phyloP scores from a whole-genome alignment of 2,329 filamentous ascomycete genomes.

The Cytospora mali region DNA sequence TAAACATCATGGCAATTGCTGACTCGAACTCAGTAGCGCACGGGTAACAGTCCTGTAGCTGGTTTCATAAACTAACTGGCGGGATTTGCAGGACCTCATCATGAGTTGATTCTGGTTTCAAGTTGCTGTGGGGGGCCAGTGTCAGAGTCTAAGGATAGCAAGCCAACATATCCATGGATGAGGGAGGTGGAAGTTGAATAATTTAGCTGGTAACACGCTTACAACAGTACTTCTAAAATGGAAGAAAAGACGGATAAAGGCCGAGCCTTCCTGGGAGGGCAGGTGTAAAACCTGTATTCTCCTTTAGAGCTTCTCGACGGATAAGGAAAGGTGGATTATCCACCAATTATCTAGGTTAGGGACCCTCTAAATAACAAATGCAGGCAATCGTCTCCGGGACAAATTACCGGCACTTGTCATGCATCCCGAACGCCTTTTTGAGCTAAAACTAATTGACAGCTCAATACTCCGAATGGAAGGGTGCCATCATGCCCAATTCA shows the following conservation, averaged over 20 bases:
- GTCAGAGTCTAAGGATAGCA: not conserved
- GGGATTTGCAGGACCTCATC: not conserved
- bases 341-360: not conserved
- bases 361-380: not conserved
- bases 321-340: not conserved
- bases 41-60: no score
- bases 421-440: not conserved
- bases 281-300: not conserved
- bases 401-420: not conserved
- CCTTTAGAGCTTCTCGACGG: not conserved
- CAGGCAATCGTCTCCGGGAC: not conserved
- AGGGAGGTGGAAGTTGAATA: not conserved
- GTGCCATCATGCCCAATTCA: not conserved
- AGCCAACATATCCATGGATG: not conserved
- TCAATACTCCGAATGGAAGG: not conserved
- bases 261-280: not conserved
- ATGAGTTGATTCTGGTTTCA: no score
- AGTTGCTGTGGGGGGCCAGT: not conserved
- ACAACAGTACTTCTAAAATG: not conserved
- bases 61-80: no score
- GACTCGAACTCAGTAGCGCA: no score
- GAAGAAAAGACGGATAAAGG: not conserved
- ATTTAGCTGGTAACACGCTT: not conserved
- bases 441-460: not conserved
- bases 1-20: no score